These are phyloP conservation scores for Afroboletus lepidellus DNA, from an alignment of 1,284 basidiomycete species.

Conservation along the genomic window DNA sequence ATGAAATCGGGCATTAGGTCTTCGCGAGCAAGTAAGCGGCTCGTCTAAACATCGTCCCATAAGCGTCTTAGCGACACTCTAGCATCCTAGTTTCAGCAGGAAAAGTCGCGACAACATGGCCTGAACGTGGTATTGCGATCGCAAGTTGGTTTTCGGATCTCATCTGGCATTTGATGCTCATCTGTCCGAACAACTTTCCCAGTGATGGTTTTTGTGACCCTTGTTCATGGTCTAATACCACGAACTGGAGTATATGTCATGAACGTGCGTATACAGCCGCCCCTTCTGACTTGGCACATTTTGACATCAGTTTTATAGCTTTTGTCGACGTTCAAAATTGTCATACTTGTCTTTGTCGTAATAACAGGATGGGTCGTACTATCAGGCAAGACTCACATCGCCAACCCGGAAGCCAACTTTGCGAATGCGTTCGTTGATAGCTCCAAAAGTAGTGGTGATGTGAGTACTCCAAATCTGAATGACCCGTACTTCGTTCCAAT, in stretches of 20 bases:
- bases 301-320: conserved; percentile 8
- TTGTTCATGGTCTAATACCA: conserved; percentile 48
- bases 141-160: conserved; percentile 38
- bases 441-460: conserved; percentile 44
- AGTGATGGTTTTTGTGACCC: conserved; percentile 46
- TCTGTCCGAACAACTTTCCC: neutral
- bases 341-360: conserved; percentile 27
- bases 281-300: neutral
- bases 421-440: conserved; percentile 48
- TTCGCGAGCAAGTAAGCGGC: conserved; percentile 41
- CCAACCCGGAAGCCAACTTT: conserved; percentile 47
- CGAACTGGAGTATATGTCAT: conserved; percentile 47
- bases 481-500: neutral
- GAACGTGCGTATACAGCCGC: conserved; percentile 38
- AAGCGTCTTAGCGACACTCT: neutral
- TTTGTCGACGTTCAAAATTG: conserved; percentile 28
- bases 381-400: conserved; percentile 44
- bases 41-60: rapidly evolving
- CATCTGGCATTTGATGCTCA: neutral
- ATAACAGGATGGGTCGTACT: conserved; percentile 49
- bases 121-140: conserved; percentile 54
- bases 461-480: conserved; percentile 17
- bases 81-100: conserved; percentile 51
- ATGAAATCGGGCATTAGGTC: conserved; percentile 18
- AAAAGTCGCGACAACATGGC: conserved; percentile 44